Evolutionary conservation across 768 basidiomycete genomes (phyloP).

Genomic region (Pleurotus ostreatus): DNA sequence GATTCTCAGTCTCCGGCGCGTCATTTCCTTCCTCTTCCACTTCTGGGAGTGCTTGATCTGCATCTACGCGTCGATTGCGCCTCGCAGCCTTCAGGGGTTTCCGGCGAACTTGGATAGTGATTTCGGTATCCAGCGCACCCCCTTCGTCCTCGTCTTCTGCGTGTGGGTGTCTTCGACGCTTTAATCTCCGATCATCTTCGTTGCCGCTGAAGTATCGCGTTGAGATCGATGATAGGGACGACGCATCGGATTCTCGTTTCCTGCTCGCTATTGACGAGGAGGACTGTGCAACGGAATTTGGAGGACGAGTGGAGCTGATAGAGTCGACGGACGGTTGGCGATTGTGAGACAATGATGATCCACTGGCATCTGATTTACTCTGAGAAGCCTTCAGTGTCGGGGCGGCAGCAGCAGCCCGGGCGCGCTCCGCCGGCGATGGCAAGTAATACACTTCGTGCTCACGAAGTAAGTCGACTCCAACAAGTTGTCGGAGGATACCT

Average conservation of each 20-base stretch:
- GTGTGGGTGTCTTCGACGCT: not conserved
- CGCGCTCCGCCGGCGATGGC: slow-evolving; percentile 40
- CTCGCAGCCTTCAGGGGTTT: slow-evolving; percentile 4
- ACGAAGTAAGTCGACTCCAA: slow-evolving; percentile 60
- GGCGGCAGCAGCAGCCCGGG: slow-evolving; percentile 18
- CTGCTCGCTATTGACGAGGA: slow-evolving; percentile 9
- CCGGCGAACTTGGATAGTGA: not conserved
- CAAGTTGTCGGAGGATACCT: slow-evolving; percentile 53
- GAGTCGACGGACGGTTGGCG: slow-evolving; percentile 14
- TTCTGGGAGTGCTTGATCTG: not conserved
- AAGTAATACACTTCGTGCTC: slow-evolving; percentile 66
- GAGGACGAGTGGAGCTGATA: slow-evolving; percentile 19
- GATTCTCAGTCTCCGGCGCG: not conserved
- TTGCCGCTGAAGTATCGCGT: not conserved
- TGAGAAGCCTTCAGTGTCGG: slow-evolving; percentile 10
- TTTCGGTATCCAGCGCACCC: not conserved
- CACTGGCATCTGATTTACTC: slow-evolving; percentile 7
- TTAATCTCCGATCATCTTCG: not conserved
- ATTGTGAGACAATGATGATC: slow-evolving; percentile 6
- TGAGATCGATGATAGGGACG: not conserved
- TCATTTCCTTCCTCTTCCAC: not conserved
- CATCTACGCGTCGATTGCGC: slow-evolving; percentile 2
- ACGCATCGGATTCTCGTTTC: not conserved
- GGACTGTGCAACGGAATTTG: slow-evolving; percentile 14
- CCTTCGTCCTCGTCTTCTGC: not conserved